Conservation (phyloP, 1,284 basidiomycete genomes). For the Athelia psychrophila region DNA sequence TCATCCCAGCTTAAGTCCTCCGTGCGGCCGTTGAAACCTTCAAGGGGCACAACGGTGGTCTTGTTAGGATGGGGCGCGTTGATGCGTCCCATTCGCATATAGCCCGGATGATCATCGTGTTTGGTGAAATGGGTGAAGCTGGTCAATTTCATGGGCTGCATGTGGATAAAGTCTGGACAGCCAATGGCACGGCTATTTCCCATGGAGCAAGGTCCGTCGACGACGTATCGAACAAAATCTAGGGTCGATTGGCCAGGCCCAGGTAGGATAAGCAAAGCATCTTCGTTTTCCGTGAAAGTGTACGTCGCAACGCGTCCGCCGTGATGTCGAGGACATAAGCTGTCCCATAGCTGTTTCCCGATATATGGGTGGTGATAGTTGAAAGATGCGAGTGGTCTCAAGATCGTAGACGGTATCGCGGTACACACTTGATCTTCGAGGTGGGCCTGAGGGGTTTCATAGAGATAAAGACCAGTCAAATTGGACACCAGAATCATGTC, state of each 20-base stretch:
- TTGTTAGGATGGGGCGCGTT: not conserved
- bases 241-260: not conserved
- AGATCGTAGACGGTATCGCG: not conserved
- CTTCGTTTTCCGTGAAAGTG: not conserved
- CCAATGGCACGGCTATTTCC: not conserved
- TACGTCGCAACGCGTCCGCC: not conserved
- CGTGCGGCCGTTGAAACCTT: not conserved
- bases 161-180: not conserved
- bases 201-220: not conserved
- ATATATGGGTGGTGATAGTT: not conserved
- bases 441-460: not conserved
- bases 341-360: not conserved
- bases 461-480: not conserved
- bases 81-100: not conserved
- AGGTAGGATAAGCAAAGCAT: not conserved
- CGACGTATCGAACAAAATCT: not conserved
- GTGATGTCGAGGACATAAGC: not conserved
- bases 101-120: not conserved
- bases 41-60: not conserved
- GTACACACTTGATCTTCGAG: not conserved
- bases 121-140: not conserved
- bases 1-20: constrained; percentile 1
- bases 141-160: not conserved
- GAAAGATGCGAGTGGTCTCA: not conserved
- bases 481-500: constrained; percentile 1